Evolutionary conservation across 306 rosid genomes (phyloP), one percentile per base, ranked within the genome.

Genomic region (Prunus mira): DNA sequence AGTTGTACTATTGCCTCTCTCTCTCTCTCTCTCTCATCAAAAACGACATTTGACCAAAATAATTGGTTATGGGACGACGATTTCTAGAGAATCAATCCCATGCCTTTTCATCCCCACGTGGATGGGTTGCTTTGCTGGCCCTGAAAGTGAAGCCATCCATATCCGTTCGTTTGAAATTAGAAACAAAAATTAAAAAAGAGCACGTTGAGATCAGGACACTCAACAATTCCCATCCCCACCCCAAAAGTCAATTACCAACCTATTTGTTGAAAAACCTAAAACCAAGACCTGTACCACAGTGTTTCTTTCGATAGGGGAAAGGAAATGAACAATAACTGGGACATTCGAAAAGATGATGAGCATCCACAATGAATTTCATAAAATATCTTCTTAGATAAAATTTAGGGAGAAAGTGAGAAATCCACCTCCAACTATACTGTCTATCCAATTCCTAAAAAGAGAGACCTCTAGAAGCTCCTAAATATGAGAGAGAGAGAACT

Each of bases 391-490:
- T 32, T 5, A 5, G 38, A 32, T 32, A 32, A 32, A 32, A 32
- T 32, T 32, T 30, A 30, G 7, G 0, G 1, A 5, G 5, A 6
- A 32, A 5, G 6, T 4, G 6, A 32, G 6, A 32, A 32, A 32
- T 1, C 0, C 6, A 32, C 38, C 38, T 5, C 1, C 1, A 32
- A 32, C 1, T 1, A 32, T 32, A 0, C 6, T 32, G 0, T 0
- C 6, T 32, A 32, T 32, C 0, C 34, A 32, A 32, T 6, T 4
- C 34, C 0, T 32, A 32, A 32, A 32, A 32, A 5, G 0, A 1
- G 0, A 30, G 6, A 30, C 1, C 34, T 4, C 34, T 30, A 4
- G 0, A 30, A 30, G 6, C 6, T 30, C 1, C 6, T 30, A 30
- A 32, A 32, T 32, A 32, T 32, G 6, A 32, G 6, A 30, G 34